phyloP scores from a whole-genome alignment of 495 filamentous ascomycete genomes.

The Hyaloscypha variabilis region DNA sequence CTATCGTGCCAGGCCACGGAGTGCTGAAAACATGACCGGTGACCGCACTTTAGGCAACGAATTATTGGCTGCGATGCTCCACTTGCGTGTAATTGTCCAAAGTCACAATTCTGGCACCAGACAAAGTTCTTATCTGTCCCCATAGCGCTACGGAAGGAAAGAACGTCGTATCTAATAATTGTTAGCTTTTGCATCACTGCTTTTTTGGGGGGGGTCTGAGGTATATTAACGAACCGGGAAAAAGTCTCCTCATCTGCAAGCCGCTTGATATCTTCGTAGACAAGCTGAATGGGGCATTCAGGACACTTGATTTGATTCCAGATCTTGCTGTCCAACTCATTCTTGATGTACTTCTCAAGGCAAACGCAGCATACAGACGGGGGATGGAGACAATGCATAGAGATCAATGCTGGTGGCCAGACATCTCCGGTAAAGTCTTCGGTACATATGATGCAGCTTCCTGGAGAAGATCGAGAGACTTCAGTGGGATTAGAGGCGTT shows the following conservation, averaged over 20 bases:
- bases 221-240: neutral
- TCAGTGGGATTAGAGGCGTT: neutral
- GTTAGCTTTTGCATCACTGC: neutral
- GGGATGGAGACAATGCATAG: constrained; percentile 8
- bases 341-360: constrained; percentile 11
- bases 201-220: neutral
- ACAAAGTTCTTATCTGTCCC: constrained; percentile 13
- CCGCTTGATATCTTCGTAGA: constrained; percentile 18
- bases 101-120: constrained; percentile 25
- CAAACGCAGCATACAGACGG: constrained; percentile 13
- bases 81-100: constrained; percentile 15
- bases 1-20: constrained; percentile 17
- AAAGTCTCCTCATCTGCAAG: constrained; percentile 14
- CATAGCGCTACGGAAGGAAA: constrained; percentile 20
- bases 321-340: constrained; percentile 15
- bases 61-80: constrained; percentile 3
- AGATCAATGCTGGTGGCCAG: constrained; percentile 13
- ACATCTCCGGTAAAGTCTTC: constrained; percentile 8
- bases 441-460: constrained; percentile 15
- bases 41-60: constrained; percentile 15
- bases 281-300: constrained; percentile 14
- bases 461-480: neutral
- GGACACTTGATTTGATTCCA: constrained; percentile 24
- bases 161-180: constrained; percentile 9
- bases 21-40: constrained; percentile 17